Evolutionary conservation across 2,329 filamentous ascomycete genomes (phyloP).

Genomic region (Rhinocladiella mackenziei): DNA sequence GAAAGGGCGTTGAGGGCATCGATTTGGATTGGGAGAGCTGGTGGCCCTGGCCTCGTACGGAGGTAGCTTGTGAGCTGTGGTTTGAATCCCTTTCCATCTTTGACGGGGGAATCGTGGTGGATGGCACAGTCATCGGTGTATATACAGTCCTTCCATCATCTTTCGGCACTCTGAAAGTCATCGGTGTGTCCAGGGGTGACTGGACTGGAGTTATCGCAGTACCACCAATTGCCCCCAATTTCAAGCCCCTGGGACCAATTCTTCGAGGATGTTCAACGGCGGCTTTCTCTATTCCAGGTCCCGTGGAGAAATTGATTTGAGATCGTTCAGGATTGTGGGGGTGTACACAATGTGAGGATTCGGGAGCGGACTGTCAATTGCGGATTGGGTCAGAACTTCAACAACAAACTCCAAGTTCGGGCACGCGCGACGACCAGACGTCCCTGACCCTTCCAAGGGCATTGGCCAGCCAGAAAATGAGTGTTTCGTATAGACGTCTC

Average conservation of each 20-base stretch:
- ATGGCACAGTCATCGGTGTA: conserved; percentile 22
- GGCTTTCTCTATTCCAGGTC: no score
- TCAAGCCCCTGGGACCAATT: not conserved
- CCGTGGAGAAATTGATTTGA: no score
- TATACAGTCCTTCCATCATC: conserved; percentile 22
- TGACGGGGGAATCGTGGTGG: conserved; percentile 3
- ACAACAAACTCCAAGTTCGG: not conserved
- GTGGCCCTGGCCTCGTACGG: conserved; percentile 1
- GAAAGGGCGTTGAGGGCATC: conserved; percentile 87
- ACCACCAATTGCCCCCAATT: not conserved
- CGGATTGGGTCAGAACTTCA: no score
- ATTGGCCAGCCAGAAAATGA: conserved; percentile 5
- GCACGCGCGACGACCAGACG: conserved; percentile 1
- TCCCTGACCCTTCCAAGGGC: not conserved
- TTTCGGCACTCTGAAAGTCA: conserved; percentile 20
- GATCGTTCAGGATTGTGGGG: not conserved
- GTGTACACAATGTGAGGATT: not conserved
- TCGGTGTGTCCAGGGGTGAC: conserved; percentile 15
- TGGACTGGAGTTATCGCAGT: not conserved
- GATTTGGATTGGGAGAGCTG: conserved; percentile 66
- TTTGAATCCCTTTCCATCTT: conserved; percentile 12
- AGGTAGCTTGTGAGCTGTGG: not conserved
- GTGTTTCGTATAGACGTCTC: not conserved
- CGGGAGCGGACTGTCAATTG: not conserved
- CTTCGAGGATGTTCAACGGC: no score